phyloP scores from a whole-genome alignment of 1,284 basidiomycete genomes.

The Ceratobasidium theobromae region DNA sequence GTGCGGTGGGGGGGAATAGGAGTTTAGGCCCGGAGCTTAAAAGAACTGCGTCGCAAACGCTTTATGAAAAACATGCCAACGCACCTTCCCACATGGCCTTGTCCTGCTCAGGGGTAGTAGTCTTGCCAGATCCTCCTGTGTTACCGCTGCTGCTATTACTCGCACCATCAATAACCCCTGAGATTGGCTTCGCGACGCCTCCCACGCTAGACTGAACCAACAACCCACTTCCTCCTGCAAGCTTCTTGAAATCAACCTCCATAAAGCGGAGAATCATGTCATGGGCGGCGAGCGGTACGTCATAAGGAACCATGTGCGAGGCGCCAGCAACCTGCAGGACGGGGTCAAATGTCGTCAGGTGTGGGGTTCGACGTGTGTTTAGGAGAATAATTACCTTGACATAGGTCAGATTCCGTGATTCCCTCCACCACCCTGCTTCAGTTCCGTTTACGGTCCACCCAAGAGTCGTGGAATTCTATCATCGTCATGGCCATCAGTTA shows the following conservation, averaged over 20 bases:
- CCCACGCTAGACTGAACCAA: constrained; percentile 75
- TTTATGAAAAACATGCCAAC: constrained; percentile 37
- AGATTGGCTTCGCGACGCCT: constrained; percentile 57
- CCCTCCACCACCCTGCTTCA: constrained; percentile 87
- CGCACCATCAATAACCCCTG: constrained; percentile 29
- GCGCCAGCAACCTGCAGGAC: constrained; percentile 72
- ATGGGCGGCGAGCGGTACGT: constrained; percentile 84
- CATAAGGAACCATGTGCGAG: constrained; percentile 93
- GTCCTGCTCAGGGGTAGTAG: constrained; percentile 62
- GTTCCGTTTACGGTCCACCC: constrained; percentile 78
- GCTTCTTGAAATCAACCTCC: constrained; percentile 79
- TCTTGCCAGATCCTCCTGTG: constrained; percentile 41
- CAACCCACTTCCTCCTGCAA: constrained; percentile 71
- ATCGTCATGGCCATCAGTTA: neutral
- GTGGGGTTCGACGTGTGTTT: neutral
- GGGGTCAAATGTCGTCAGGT: neutral
- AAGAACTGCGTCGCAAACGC: too few species aligned
- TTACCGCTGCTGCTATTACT: constrained; percentile 49
- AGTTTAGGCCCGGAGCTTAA: too few species aligned
- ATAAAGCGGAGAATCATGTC: constrained; percentile 99
- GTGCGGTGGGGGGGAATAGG: too few species aligned
- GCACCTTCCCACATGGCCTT: constrained; percentile 84
- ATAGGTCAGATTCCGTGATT: constrained; percentile 89
- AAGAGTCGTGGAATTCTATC: constrained; percentile 72
- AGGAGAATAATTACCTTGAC: constrained; percentile 61